Evolutionary conservation across 2,329 filamentous ascomycete genomes (phyloP).

Genomic region (Clonostachys byssicola): DNA sequence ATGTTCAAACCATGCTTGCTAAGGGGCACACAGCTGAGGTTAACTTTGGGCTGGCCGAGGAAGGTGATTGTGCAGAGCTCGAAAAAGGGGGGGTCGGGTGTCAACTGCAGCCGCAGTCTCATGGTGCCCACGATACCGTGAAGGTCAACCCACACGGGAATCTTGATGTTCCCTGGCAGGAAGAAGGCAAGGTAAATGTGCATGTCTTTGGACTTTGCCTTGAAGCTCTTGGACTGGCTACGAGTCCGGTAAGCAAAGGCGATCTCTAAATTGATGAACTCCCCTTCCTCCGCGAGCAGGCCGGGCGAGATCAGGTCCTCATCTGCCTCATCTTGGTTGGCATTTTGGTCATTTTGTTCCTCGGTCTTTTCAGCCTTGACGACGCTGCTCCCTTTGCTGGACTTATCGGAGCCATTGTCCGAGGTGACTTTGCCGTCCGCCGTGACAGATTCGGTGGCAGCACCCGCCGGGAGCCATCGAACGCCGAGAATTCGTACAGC

Average conservation of each 20-base stretch:
- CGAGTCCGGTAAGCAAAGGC: conserved; percentile 69
- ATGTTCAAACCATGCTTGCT: conserved; percentile 67
- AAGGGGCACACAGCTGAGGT: conserved; percentile 66
- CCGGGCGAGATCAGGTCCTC: conserved; percentile 42
- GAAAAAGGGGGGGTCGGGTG: conserved; percentile 74
- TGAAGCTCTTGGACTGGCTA: conserved; percentile 56
- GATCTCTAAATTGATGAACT: conserved; percentile 74
- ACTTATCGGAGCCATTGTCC: conserved; percentile 16
- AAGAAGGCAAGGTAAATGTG: conserved; percentile 72
- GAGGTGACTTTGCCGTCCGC: conserved; percentile 47
- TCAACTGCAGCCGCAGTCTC: conserved; percentile 66
- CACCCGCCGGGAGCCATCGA: conserved; percentile 68
- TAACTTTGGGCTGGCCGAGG: conserved; percentile 69
- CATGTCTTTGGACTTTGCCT: conserved; percentile 61
- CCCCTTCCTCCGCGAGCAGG: conserved; percentile 73
- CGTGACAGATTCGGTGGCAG: conserved; percentile 58
- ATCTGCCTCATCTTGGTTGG: conserved; percentile 24
- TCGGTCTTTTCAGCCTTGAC: conserved; percentile 27
- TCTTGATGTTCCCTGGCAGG: conserved; percentile 46
- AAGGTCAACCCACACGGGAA: conserved; percentile 71
- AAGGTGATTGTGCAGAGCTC: conserved; percentile 71
- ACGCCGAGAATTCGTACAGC: conserved; percentile 66
- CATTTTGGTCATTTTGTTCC: conserved; percentile 13
- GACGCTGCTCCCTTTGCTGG: too few relatives aligned
- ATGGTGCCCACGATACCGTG: conserved; percentile 68